Evolutionary conservation across 2,329 filamentous ascomycete species (phyloP).

Genomic region (Blastomyces parvus): DNA sequence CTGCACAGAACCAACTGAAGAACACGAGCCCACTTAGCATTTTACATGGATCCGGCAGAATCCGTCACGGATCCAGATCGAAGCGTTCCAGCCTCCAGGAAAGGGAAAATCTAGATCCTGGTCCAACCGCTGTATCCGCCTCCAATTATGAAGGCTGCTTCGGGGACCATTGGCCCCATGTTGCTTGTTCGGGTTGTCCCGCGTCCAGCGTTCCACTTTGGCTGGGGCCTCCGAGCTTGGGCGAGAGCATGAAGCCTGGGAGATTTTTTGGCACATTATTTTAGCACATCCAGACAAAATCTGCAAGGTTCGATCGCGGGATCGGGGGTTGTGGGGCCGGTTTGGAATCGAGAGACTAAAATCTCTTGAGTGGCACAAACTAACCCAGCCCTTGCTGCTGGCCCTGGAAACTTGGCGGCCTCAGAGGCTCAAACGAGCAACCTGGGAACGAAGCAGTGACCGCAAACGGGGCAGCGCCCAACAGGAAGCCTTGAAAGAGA

Average conservation of each 20-base stretch:
- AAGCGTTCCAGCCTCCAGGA: not conserved
- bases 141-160: not conserved
- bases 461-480: not conserved
- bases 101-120: not conserved
- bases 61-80: not conserved
- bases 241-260: not conserved
- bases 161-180: not conserved
- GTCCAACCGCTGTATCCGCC: slow-evolving; percentile 2
- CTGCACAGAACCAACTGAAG: not conserved
- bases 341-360: not conserved
- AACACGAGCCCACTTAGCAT: not conserved
- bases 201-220: not conserved
- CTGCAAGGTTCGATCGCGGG: slow-evolving; percentile 9
- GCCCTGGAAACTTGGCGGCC: not conserved
- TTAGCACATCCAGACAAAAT: not conserved
- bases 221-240: not conserved
- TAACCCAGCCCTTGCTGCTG: not conserved
- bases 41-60: not conserved
- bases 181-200: not conserved
- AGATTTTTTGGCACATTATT: slow-evolving; percentile 5
- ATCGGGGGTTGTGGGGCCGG: slow-evolving; percentile 7
- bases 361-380: not conserved
- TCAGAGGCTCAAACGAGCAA: not conserved
- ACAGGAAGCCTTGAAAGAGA: not conserved
- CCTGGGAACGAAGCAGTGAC: not conserved